These are phyloP conservation scores for Penicillium angulare DNA, from an alignment of 495 filamentous ascomycete species.

Conservation along the genomic window DNA sequence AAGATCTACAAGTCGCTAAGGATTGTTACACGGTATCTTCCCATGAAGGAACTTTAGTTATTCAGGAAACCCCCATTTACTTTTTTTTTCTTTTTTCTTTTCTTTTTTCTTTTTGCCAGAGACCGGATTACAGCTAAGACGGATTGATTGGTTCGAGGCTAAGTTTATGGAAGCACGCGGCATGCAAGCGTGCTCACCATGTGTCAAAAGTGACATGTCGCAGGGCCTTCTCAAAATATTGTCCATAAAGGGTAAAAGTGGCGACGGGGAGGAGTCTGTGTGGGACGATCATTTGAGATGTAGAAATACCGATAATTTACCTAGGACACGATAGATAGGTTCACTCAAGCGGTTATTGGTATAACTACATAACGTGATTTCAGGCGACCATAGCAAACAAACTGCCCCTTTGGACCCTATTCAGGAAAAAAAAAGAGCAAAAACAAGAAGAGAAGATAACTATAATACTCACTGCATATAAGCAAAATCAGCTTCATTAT, in stretches of 20 bases:
- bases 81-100: not conserved
- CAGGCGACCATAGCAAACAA: too few species aligned
- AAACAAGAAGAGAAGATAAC: too few species aligned
- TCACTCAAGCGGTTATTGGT: too few species aligned
- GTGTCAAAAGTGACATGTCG: conserved; percentile 27
- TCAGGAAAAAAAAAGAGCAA: too few species aligned
- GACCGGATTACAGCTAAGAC: not conserved
- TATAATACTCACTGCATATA: too few species aligned
- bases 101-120: not conserved
- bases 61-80: not conserved
- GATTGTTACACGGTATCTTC: not conserved
- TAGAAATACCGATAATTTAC: too few species aligned
- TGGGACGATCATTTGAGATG: not conserved
- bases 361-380: too few species aligned
- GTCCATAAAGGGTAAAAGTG: conserved; percentile 6
- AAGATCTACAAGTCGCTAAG: not conserved
- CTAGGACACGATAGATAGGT: too few species aligned
- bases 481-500: too few species aligned
- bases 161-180: conserved; percentile 8
- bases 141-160: not conserved
- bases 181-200: conserved; percentile 21
- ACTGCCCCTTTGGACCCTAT: too few species aligned
- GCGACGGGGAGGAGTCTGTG: not conserved
- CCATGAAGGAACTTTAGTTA: too few species aligned
- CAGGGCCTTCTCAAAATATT: conserved; percentile 7